Percentiles rank a stretch among this genome's conserved stretches.
These are phyloP conservation scores for Phytopythium aichiense DNA, from an alignment of 352 stramenopile genomes.

Conservation along the genomic window DNA sequence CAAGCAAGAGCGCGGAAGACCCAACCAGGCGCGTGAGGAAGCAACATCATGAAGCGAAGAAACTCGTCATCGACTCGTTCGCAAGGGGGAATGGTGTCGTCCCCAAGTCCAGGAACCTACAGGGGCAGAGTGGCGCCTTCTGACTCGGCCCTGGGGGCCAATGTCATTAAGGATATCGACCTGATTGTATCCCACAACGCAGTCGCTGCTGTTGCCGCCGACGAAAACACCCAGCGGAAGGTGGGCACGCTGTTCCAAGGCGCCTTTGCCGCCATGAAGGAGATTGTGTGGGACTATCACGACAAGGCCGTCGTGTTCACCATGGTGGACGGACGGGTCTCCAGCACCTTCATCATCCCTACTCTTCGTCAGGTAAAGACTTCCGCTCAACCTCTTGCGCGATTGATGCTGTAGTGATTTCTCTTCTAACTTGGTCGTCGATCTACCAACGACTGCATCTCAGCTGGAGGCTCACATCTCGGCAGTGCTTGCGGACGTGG, in stretches of 20 bases:
- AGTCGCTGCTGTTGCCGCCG: background rate
- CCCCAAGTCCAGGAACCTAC: background rate
- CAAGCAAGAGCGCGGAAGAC: background rate
- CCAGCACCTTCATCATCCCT: constrained; percentile 39
- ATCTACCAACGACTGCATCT: background rate
- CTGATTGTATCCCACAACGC: background rate
- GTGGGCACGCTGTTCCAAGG: constrained; percentile 43
- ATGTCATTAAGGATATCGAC: background rate
- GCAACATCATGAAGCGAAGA: background rate
- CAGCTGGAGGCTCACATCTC: constrained; percentile 45
- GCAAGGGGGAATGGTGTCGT: background rate
- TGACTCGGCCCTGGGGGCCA: background rate
- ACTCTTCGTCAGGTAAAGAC: constrained; percentile 21
- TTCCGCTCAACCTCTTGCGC: background rate
- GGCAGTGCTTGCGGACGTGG: constrained; percentile 18
- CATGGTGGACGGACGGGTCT: constrained; percentile 25
- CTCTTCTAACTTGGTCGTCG: background rate
- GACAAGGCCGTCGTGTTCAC: constrained; percentile 52
- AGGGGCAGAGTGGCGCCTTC: background rate
- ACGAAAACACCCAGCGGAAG: constrained; percentile 7
- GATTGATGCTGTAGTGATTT: background rate
- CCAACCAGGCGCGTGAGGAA: background rate
- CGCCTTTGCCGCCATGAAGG: constrained; percentile 33
- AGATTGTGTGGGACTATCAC: constrained; percentile 68
- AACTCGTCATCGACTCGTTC: constrained; percentile 1